A percentile compares a stretch with the other conserved stretches of the same genome.
Conservation (phyloP, 2,329 filamentous ascomycete genomes). For the Waltergamsia citrina region DNA sequence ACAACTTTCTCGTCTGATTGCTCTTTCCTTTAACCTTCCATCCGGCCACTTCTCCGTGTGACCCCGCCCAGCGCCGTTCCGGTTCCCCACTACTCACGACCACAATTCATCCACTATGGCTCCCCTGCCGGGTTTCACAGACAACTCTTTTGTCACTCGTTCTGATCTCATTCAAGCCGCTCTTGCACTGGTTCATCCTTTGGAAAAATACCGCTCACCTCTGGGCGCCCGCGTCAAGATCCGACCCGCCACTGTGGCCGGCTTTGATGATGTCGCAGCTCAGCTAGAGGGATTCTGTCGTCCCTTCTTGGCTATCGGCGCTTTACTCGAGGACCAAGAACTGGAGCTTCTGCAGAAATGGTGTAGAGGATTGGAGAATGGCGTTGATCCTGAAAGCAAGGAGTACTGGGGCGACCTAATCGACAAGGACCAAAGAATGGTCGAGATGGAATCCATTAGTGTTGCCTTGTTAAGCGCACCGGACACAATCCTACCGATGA, state of each 20-base stretch:
- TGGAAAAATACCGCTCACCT: slow-evolving; percentile 21
- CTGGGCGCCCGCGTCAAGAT: slow-evolving; percentile 23
- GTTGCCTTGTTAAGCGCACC: slow-evolving; percentile 36
- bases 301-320: slow-evolving; percentile 23
- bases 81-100: too few relatives aligned
- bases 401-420: slow-evolving; percentile 39
- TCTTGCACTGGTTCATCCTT: slow-evolving; percentile 21
- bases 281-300: slow-evolving; percentile 35
- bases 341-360: slow-evolving; percentile 14
- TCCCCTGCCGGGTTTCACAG: slow-evolving; percentile 25
- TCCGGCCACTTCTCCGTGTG: too few relatives aligned
- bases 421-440: slow-evolving; percentile 41
- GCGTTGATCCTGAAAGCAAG: slow-evolving; percentile 16
- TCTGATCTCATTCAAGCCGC: slow-evolving; percentile 23
- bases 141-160: slow-evolving; percentile 25
- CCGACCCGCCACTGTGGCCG: slow-evolving; percentile 24
- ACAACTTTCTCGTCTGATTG: too few relatives aligned
- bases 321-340: slow-evolving; percentile 8
- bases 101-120: too few relatives aligned
- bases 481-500: slow-evolving; percentile 17
- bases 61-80: too few relatives aligned
- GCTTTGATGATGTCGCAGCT: slow-evolving; percentile 33
- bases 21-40: too few relatives aligned
- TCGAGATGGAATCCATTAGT: slow-evolving; percentile 41
- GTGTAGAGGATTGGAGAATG: slow-evolving; percentile 18